Base-by-base conservation (phyloP, 2,329 filamentous ascomycete species). In the Pseudogymnoascus sp. region DNA sequence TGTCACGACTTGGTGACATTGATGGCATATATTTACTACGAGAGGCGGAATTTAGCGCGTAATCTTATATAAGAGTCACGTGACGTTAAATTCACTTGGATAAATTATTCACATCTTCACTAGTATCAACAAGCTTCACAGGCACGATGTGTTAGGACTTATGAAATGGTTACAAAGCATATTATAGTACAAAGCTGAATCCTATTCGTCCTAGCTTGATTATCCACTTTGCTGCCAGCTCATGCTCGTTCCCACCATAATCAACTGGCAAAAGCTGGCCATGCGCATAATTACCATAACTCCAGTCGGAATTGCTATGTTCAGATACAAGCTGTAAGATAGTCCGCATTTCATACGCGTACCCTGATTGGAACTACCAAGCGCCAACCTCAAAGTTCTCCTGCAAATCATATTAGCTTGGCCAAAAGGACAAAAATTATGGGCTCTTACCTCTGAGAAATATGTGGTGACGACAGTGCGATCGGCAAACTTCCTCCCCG, bases 381-480 rank as follows among this genome's bases (percentile, higher is more conserved):
- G 74, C 74, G 48, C 69, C 65, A 34, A 75, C 74, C 72, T 98
- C 93, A 71, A 97, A 98, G 74, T 96, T 96, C 78, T 98, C 93
- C 87, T 93, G 67, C 36, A 37, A 13, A 64, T 66, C 65, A 68
- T 64, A 71, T 81, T 72, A 79, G 75, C 67, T 61, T 61, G 6
- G 25, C 3, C 34, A 60, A 31, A 36, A 25, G 4, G 60, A 13
- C 19, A 45, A 64, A 61, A 45, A 37, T 5, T 39, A 39, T 62
- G 23, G 21, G 36, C 62, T 67, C 80, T 76, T 79, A 91, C 90
- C 84, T 98, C 96, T 21, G 92, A 90, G 76, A 97, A 99, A 78
- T 95, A 97, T 3, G 95, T 98, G 2, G 91, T 92, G 11, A 99
- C 92, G 28, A 99, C 96, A 3, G 95, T 99, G 71, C 96, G 86